Percentiles rank a stretch among this genome's conserved stretches.
Conservation (phyloP, 139 green algal species). For the Nannochloris sp. region DNA sequence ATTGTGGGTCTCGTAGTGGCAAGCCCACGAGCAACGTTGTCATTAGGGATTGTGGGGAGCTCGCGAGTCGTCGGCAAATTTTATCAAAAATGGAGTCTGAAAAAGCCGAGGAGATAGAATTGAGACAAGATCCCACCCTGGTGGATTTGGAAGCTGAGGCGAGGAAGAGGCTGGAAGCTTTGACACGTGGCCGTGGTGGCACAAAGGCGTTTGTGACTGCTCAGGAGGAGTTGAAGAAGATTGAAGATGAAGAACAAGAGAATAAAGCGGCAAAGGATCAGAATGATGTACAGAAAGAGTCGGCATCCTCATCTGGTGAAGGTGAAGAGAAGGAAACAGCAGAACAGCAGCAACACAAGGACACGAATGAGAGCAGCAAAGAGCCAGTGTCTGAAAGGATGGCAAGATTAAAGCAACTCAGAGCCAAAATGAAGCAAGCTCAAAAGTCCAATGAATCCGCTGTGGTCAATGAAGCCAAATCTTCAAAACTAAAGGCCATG, state of each 20-base stretch:
- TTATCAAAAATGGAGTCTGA: conserved; percentile 39
- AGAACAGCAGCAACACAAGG: not conserved
- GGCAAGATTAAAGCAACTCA: conserved; percentile 76
- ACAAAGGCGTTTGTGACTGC: conserved; percentile 24
- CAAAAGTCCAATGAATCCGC: conserved; percentile 85
- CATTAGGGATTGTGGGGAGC: conserved; percentile 52
- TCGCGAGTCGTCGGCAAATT: conserved; percentile 60
- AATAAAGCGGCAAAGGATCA: not conserved
- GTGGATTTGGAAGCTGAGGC: conserved; percentile 55
- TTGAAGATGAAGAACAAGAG: conserved; percentile 15
- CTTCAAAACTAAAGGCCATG: conserved; percentile 15
- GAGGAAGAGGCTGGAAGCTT: conserved; percentile 36
- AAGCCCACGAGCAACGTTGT: conserved; percentile 29
- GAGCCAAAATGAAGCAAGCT: conserved; percentile 60
- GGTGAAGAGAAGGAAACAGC: too few species aligned
- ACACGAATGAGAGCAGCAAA: not conserved
- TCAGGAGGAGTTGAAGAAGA: conserved; percentile 39
- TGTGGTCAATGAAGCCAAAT: conserved; percentile 66
- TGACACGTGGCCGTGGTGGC: conserved; percentile 15
- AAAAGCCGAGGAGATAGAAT: conserved; percentile 36
- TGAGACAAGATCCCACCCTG: conserved; percentile 51
- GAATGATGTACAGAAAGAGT: conserved; percentile 2
- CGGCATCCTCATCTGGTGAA: too few species aligned
- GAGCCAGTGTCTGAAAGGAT: conserved; percentile 66
- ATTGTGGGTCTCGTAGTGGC: conserved; percentile 48